phyloP scores from a whole-genome alignment of 345 rosid species.

The Sonneratia alba region DNA sequence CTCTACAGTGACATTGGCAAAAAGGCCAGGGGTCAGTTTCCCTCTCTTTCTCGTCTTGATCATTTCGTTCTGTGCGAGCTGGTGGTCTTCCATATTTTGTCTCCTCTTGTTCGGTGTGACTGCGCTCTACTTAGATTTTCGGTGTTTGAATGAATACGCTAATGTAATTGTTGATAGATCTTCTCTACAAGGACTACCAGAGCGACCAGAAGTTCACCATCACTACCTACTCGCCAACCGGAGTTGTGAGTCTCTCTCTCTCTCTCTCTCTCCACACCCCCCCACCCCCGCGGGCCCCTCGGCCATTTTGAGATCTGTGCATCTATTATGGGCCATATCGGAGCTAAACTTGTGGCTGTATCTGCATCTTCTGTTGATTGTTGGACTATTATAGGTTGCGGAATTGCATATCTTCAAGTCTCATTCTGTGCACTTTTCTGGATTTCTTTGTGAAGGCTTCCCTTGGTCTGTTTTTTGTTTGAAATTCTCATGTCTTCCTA shows the following conservation, averaged over 20 bases:
- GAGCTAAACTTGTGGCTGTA: not conserved
- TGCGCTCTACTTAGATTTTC: not conserved
- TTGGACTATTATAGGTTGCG: not conserved
- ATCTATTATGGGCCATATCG: not conserved
- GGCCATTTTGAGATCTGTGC: not conserved
- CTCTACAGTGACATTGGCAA: constrained; percentile 94
- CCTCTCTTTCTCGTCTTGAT: no score
- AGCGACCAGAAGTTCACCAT: constrained; percentile 79
- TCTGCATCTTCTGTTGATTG: not conserved
- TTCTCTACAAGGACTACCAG: constrained; percentile 87
- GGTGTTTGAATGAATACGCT: not conserved
- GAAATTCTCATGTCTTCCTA: not conserved
- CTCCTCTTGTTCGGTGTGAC: not conserved
- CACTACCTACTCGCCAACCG: constrained; percentile 70
- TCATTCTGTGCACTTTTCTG: not conserved
- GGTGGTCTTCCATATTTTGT: not conserved
- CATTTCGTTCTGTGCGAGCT: not conserved
- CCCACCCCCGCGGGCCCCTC: no score
- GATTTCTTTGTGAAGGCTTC: not conserved
- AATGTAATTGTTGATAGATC: constrained; percentile 33
- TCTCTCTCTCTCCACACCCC: not conserved
- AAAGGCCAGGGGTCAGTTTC: constrained; percentile 61
- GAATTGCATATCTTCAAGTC: not conserved
- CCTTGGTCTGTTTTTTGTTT: not conserved
- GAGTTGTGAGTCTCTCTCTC: constrained; percentile 52